Conservation (phyloP, 306 rosid genomes). For the Vicia faba region DNA sequence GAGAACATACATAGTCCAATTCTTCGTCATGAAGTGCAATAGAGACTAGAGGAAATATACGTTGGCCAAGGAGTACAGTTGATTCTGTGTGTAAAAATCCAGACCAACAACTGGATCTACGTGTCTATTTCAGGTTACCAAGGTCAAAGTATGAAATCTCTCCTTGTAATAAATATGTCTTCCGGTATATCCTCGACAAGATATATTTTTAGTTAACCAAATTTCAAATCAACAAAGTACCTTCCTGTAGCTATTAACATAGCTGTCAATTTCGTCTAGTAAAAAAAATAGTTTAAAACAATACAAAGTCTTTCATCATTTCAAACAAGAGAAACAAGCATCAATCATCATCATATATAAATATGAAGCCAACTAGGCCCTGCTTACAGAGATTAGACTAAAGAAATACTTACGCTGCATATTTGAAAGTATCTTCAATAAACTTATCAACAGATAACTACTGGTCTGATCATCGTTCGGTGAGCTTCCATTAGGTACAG, state of each 20-base stretch:
- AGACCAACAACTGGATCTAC: neutral
- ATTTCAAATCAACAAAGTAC: conserved; percentile 18
- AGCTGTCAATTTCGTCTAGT: neutral
- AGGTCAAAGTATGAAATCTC: neutral
- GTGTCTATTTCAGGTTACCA: neutral
- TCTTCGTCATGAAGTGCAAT: neutral
- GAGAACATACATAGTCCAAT: neutral
- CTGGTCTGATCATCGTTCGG: conserved; percentile 56
- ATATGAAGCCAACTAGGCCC: conserved; percentile 23
- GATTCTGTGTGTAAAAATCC: neutral
- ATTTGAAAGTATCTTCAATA: conserved; percentile 58
- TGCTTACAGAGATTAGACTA: neutral
- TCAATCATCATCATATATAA: conserved; percentile 26
- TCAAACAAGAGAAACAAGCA: conserved; percentile 29
- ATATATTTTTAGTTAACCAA: conserved; percentile 19
- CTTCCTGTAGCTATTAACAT: conserved; percentile 24
- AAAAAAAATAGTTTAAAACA: conserved; percentile 20
- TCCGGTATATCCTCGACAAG: conserved; percentile 13
- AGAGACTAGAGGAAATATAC: neutral
- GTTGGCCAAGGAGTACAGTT: neutral
- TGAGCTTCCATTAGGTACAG: conserved; percentile 53
- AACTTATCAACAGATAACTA: conserved; percentile 53
- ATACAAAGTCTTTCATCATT: conserved; percentile 8
- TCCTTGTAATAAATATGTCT: conserved; percentile 8
- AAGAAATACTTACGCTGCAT: conserved; percentile 52